Evolutionary conservation across 2,329 filamentous ascomycete species (phyloP), one percentile per base, ranked within the genome.

Genomic region (Mariannaea sp.): DNA sequence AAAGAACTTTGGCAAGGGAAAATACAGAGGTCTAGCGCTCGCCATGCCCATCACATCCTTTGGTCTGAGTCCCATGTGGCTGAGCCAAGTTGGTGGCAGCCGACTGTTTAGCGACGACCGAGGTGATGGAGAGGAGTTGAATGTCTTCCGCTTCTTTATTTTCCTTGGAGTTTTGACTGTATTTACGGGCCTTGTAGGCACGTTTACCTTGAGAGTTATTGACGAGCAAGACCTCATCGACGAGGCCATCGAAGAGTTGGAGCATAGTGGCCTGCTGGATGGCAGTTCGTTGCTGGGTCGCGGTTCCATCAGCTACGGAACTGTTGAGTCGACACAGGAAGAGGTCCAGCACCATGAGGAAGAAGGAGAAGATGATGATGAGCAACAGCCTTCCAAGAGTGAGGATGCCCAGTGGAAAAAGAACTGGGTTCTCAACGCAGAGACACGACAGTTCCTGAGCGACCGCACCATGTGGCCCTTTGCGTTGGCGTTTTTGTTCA

Each of bases 401-500:
- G 74, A 75, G 19, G 75, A 80, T 39, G 78, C 78, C 4, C 73
- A 80, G 32, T 78, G 85, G 58, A 95, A 93, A 78, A 97, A 97
- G 79, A 86, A 86, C 13, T 94, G 88, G 86, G 80, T 97, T 4
- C 81, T 97, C 61, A 97, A 97, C 65, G 90, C 90, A 38, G 93
- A 97, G 70, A 97, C 94, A 0, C 80, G 86, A 10, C 80, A 85
- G 3, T 99, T 97, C 71, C 79, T 99, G 8, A 80, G 83, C 19
- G 94, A 99, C 63, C 86, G 83, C 55, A 97, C 92, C 10, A 97
- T 97, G 93, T 99, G 93, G 93, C 89, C 86, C 69, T 87, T 99
- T 61, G 91, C 93, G 0, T 77, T 87, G 1, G 92, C 92, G 16
- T 97, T 99, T 74, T 90, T 97, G 72, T 82, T 97, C 58, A 90